Percentiles rank a stretch among this genome's conserved stretches.
Evolutionary conservation across 345 rosid species (phyloP).

Genomic region (Syzygium grande): DNA sequence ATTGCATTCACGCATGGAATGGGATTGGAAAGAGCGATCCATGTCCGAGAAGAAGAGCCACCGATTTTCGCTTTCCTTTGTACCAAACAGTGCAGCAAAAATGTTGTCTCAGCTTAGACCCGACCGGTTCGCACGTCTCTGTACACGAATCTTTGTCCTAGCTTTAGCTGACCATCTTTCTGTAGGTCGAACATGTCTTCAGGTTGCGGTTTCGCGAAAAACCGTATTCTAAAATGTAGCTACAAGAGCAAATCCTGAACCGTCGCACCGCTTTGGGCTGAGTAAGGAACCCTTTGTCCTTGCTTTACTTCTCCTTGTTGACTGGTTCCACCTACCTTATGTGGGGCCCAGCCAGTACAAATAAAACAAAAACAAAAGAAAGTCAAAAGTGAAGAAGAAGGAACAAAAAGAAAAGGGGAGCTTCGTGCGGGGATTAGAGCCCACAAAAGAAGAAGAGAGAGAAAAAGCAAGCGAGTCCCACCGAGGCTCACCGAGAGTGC

Average conservation of each 20-base stretch:
- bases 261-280: fast-evolving
- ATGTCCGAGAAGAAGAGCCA: background rate
- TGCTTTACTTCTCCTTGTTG: background rate
- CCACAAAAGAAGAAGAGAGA: too few species aligned
- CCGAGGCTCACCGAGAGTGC: too few species aligned
- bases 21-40: background rate
- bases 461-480: too few species aligned
- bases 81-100: background rate
- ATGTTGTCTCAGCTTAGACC: background rate
- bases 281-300: background rate
- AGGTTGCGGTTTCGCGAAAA: background rate
- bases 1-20: background rate
- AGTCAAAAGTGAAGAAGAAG: too few species aligned
- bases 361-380: too few species aligned
- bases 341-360: too few species aligned
- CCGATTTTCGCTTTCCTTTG: background rate
- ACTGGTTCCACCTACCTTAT: too few species aligned
- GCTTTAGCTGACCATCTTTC: background rate
- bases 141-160: background rate
- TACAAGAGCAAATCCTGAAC: background rate
- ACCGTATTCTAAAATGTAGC: background rate
- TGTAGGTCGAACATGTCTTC: background rate
- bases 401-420: too few species aligned
- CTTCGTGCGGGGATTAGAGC: too few species aligned
- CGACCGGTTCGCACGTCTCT: background rate